phyloP scores from a whole-genome alignment of 1,284 basidiomycete species.

The Moniliophthora roreri region DNA sequence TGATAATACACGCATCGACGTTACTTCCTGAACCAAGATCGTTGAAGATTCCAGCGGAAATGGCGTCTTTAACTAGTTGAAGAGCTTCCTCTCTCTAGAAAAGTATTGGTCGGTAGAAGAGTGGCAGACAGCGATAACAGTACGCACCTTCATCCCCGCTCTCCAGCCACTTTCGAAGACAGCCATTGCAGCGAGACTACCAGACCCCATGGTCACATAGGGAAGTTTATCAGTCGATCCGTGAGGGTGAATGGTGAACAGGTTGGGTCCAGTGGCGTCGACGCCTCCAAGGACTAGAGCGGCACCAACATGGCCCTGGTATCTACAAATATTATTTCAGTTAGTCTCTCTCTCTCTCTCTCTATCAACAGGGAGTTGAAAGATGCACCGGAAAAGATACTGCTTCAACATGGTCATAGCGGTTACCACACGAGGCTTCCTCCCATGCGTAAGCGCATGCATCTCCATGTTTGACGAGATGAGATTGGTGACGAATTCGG shows the following conservation, averaged over 20 bases:
- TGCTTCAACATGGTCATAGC: constrained; percentile 95
- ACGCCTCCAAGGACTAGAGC: constrained; percentile 98
- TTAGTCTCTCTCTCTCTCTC: neutral
- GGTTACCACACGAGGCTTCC: constrained; percentile 79
- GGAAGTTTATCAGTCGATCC: constrained; percentile 98
- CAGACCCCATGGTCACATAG: constrained; percentile 99
- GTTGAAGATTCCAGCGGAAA: constrained; percentile 98
- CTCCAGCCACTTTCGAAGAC: constrained; percentile 93
- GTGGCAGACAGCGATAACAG: neutral
- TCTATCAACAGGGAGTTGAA: neutral
- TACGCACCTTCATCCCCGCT: constrained; percentile 75
- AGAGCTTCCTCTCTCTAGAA: constrained; percentile 80
- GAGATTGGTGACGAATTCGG: constrained; percentile 92
- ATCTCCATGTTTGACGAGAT: constrained; percentile 94
- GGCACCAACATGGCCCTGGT: constrained; percentile 95
- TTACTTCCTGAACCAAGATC: constrained; percentile 98
- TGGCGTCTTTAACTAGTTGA: constrained; percentile 81
- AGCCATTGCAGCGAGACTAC: constrained; percentile 96
- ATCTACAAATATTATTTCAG: constrained; percentile 41
- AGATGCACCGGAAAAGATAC: constrained; percentile 45
- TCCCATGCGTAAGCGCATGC: constrained; percentile 71
- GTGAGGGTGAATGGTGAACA: constrained; percentile 97
- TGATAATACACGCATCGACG: constrained; percentile 96
- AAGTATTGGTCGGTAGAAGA: neutral
- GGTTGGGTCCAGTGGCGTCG: constrained; percentile 89